phyloP scores from a whole-genome alignment of 768 basidiomycete species.

The Cubamyces lactineus region DNA sequence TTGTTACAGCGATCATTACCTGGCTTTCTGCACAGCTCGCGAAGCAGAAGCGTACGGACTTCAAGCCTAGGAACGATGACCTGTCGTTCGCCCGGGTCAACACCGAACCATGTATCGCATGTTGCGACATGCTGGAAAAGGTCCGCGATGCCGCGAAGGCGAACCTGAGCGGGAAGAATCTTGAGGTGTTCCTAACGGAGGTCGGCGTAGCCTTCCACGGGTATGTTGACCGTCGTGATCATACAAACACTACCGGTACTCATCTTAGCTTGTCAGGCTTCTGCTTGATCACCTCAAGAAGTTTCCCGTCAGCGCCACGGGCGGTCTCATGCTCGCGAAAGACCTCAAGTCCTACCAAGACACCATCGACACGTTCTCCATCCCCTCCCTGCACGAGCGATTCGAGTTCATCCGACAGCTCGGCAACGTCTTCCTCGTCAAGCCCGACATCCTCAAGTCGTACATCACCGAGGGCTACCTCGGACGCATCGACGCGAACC shows the following conservation, averaged over 20 bases:
- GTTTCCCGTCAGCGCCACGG: constrained; percentile 95
- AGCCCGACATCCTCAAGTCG: constrained; percentile 91
- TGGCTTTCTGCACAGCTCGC: constrained; percentile 79
- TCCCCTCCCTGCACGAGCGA: constrained; percentile 86
- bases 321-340: constrained; percentile 98
- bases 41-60: constrained; percentile 95
- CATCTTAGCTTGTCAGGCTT: constrained; percentile 50
- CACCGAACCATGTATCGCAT: constrained; percentile 88
- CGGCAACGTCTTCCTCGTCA: constrained; percentile 95
- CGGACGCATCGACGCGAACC: constrained; percentile 82
- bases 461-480: constrained; percentile 96
- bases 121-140: constrained; percentile 84
- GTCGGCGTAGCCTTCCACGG: constrained; percentile 94
- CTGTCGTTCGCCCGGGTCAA: constrained; percentile 92
- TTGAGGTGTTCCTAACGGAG: constrained; percentile 90
- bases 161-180: constrained; percentile 89
- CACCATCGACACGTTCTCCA: constrained; percentile 76
- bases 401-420: constrained; percentile 98
- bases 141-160: constrained; percentile 76
- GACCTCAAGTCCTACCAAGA: constrained; percentile 98
- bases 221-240: constrained; percentile 39
- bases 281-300: constrained; percentile 94
- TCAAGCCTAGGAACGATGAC: constrained; percentile 96
- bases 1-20: constrained; percentile 60
- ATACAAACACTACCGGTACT: background rate